These are phyloP conservation scores for Myriosclerotinia curreyana DNA, from an alignment of 2,329 filamentous ascomycete species.

Conservation along the genomic window DNA sequence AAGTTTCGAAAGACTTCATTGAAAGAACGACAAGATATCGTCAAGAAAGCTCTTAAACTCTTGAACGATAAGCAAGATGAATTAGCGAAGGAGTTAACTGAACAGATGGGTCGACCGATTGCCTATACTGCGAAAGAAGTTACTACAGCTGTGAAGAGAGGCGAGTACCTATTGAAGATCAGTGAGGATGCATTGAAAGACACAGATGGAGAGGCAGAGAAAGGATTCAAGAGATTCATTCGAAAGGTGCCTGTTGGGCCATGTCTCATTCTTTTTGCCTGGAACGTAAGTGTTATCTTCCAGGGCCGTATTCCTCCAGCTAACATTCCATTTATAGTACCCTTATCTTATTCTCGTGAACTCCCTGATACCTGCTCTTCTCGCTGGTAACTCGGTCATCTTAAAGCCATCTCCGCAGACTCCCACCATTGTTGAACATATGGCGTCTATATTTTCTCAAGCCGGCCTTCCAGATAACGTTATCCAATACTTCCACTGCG, in stretches of 20 bases:
- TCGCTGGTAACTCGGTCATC: slow-evolving; percentile 87
- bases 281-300: slow-evolving; percentile 69
- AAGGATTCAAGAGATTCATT: slow-evolving; percentile 88
- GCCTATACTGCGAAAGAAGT: slow-evolving; percentile 82
- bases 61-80: slow-evolving; percentile 72
- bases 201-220: slow-evolving; percentile 77
- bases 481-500: slow-evolving; percentile 89
- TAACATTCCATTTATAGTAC: slow-evolving; percentile 56
- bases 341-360: slow-evolving; percentile 93
- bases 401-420: slow-evolving; percentile 95
- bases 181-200: slow-evolving; percentile 75
- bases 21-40: slow-evolving; percentile 71
- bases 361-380: slow-evolving; percentile 84
- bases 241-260: slow-evolving; percentile 85
- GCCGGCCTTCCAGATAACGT: slow-evolving; percentile 81
- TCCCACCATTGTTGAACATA: slow-evolving; percentile 83
- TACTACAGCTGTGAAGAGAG: slow-evolving; percentile 77
- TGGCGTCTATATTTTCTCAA: slow-evolving; percentile 70
- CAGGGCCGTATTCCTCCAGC: slow-evolving; percentile 8
- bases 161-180: slow-evolving; percentile 81
- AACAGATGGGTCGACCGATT: slow-evolving; percentile 94
- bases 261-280: slow-evolving; percentile 86
- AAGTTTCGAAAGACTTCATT: slow-evolving; percentile 74
- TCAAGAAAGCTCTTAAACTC: slow-evolving; percentile 73
- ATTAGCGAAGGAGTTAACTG: slow-evolving; percentile 78